phyloP scores from a whole-genome alignment of 768 basidiomycete genomes.

The Nevesoporus exiguus region DNA sequence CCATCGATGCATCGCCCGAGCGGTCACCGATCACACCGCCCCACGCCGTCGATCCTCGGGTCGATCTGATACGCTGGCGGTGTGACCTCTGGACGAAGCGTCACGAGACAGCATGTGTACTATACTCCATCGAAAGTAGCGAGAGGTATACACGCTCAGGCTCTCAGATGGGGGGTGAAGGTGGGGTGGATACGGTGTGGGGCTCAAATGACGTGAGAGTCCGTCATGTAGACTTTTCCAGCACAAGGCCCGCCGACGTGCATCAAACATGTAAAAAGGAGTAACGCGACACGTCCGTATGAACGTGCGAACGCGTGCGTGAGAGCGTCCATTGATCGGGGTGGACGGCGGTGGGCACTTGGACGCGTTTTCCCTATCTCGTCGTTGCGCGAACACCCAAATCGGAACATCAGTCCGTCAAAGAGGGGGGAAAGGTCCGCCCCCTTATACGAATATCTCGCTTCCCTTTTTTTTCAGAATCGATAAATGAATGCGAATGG shows the following conservation, averaged over 20 bases:
- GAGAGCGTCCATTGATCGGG: background rate
- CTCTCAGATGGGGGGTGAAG: background rate
- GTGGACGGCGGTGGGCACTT: background rate
- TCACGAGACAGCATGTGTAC: too few relatives aligned
- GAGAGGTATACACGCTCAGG: background rate
- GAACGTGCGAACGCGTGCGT: background rate
- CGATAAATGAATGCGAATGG: conserved; percentile 1
- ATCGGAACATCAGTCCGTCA: background rate
- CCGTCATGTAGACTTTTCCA: background rate
- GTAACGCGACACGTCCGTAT: background rate
- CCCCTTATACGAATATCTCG: background rate
- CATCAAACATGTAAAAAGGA: background rate
- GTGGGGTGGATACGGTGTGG: background rate
- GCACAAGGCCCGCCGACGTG: background rate
- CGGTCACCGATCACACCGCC: background rate
- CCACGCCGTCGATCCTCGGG: background rate
- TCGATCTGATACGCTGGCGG: background rate
- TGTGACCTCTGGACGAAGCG: too few relatives aligned
- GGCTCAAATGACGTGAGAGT: conserved; percentile 1
- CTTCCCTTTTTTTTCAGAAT: background rate
- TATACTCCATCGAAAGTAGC: too few relatives aligned
- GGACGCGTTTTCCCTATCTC: background rate
- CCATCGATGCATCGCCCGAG: too few relatives aligned
- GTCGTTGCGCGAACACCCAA: background rate
- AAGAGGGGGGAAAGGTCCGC: background rate